Percentiles rank a stretch among this genome's conserved stretches.
Conservation (phyloP, 148 eudicot species). For the Salicornia ramosissima region DNA sequence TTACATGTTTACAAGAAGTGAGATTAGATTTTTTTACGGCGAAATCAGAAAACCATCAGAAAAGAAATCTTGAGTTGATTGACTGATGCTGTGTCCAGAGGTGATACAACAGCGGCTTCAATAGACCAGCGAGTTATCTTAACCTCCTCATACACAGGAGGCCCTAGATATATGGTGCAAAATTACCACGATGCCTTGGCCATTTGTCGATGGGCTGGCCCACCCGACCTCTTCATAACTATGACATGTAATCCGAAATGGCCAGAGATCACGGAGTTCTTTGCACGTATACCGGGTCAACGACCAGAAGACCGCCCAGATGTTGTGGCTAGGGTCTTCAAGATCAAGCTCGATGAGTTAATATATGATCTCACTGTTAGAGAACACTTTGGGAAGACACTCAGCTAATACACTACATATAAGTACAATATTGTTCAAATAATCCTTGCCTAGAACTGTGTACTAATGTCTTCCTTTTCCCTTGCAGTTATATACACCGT, state of each 20-base stretch:
- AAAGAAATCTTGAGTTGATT: background rate
- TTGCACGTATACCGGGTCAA: background rate
- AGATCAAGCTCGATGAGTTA: conserved; percentile 20
- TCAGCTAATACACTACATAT: background rate
- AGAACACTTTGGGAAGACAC: background rate
- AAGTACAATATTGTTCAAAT: too few species aligned
- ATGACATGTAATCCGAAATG: conserved; percentile 30
- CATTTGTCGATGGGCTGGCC: conserved; percentile 7
- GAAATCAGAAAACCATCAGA: conserved; percentile 3
- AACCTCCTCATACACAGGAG: conserved; percentile 18
- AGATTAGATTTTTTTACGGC: background rate
- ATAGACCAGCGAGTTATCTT: conserved; percentile 12
- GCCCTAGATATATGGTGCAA: conserved; percentile 24
- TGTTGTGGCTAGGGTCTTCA: conserved; percentile 20
- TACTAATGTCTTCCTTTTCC: background rate
- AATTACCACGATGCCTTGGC: conserved; percentile 32
- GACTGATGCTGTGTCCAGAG: background rate
- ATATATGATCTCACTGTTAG: conserved; percentile 3
- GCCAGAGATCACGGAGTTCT: conserved; percentile 6
- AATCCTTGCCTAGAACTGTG: background rate
- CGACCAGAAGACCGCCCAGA: conserved; percentile 14
- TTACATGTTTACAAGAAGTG: conserved; percentile 11
- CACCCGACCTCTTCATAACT: conserved; percentile 20
- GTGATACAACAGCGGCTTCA: background rate
- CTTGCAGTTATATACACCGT: conserved; percentile 21